Evolutionary conservation across 352 stramenopile species (phyloP).

Genomic region (Albugo candida): DNA sequence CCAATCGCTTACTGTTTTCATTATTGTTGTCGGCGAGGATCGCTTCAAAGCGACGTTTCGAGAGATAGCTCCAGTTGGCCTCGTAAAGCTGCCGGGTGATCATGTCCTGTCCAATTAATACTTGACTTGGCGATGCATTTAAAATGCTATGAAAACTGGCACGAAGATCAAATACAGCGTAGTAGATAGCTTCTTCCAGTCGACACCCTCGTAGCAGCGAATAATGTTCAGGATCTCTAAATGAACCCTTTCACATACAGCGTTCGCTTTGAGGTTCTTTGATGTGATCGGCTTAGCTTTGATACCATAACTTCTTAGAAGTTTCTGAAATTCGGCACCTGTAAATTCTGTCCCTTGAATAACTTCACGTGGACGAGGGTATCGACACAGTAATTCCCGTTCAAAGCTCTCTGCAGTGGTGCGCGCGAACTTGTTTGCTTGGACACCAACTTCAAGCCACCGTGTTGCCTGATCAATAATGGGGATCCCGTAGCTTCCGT

Average conservation of each 20-base stretch:
- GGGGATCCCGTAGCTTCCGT: too few species aligned
- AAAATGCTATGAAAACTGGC: slow-evolving; percentile 4
- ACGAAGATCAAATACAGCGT: slow-evolving; percentile 2
- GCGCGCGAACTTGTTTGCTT: too few species aligned
- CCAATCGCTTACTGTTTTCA: slow-evolving; percentile 1
- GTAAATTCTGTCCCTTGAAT: too few species aligned
- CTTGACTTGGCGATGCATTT: slow-evolving; percentile 1
- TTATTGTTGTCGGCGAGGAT: slow-evolving; percentile 4
- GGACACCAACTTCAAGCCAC: too few species aligned
- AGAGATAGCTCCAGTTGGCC: slow-evolving; percentile 1
- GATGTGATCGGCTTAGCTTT: neutral
- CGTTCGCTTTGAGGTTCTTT: neutral
- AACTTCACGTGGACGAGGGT: too few species aligned
- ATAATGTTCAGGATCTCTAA: slow-evolving; percentile 1
- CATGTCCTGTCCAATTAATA: slow-evolving; percentile 3
- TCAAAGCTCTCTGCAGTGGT: too few species aligned
- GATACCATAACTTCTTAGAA: too few species aligned
- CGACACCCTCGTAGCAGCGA: too few species aligned
- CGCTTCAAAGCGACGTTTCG: slow-evolving; percentile 2
- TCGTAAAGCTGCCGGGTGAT: slow-evolving; percentile 3
- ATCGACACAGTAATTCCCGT: too few species aligned
- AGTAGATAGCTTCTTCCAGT: slow-evolving; percentile 4
- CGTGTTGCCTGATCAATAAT: too few species aligned
- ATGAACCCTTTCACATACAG: slow-evolving; percentile 1
- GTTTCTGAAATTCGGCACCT: too few species aligned